phyloP scores from a whole-genome alignment of 495 filamentous ascomycete species.

The Xylaria longipes region DNA sequence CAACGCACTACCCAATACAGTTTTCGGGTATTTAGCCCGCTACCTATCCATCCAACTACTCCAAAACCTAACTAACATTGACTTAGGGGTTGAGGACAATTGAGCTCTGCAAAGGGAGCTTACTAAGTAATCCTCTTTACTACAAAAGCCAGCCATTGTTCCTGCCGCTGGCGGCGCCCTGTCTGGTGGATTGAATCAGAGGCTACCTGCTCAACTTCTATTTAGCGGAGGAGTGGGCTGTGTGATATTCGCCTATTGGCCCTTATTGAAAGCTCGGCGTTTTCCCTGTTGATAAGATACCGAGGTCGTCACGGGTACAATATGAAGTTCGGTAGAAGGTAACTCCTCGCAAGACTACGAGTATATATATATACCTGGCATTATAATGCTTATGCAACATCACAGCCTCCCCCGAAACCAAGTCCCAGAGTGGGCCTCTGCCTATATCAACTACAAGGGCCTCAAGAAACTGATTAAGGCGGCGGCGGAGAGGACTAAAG shows the following conservation, averaged over 20 bases:
- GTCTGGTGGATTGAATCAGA: not conserved
- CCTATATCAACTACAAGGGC: conserved; percentile 95
- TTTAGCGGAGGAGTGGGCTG: not conserved
- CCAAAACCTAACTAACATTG: not conserved
- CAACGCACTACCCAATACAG: not conserved
- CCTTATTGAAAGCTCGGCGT: not conserved
- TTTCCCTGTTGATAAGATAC: conserved; percentile 2
- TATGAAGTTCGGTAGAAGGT: conserved; percentile 87
- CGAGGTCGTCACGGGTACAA: conserved; percentile 14
- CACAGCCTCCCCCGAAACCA: conserved; percentile 84
- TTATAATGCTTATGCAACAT: conserved; percentile 11
- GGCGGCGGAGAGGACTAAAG: conserved; percentile 64
- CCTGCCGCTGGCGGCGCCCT: not conserved
- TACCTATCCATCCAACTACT: not conserved
- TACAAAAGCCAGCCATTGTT: not conserved
- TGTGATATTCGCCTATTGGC: not conserved
- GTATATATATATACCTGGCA: not conserved
- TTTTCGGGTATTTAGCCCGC: not conserved
- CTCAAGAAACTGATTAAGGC: conserved; percentile 94
- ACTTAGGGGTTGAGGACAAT: not conserved
- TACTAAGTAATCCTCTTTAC: conserved; percentile 1
- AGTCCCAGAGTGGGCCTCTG: conserved; percentile 92
- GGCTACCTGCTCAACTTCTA: not conserved
- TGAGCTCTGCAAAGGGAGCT: not conserved
- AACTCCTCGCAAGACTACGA: conserved; percentile 20